A percentile compares a stretch with the other conserved stretches of the same genome.
These are phyloP conservation scores for Rhytidiadelphus loreus DNA, from an alignment of 225 moss, liverwort and hornwort species.

Conservation along the genomic window DNA sequence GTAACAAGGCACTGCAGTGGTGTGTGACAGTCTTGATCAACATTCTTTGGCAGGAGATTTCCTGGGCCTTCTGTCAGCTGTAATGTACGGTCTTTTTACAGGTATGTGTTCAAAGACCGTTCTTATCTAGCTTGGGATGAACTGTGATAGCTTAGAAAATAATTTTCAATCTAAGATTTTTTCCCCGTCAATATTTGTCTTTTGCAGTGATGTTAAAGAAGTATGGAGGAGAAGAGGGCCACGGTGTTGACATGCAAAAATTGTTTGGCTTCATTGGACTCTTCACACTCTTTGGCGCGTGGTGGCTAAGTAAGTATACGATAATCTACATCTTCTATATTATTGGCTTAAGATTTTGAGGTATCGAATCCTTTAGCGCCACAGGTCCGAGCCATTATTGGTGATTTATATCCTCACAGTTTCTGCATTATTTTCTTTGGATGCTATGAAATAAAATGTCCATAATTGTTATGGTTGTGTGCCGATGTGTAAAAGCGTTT, in stretches of 20 bases:
- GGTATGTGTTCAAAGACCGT: constrained; percentile 17
- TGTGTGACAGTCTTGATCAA: constrained; percentile 53
- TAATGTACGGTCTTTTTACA: constrained; percentile 90
- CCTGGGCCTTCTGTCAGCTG: constrained; percentile 88
- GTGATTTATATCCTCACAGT: neutral
- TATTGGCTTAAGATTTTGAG: neutral
- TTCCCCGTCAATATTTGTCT: neutral
- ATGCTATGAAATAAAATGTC: neutral
- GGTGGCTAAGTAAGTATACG: constrained; percentile 71
- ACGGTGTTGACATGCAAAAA: constrained; percentile 88
- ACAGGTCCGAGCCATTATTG: neutral
- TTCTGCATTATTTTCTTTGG: neutral
- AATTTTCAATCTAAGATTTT: neutral
- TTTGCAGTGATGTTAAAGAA: constrained; percentile 80
- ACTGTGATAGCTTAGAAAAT: neutral
- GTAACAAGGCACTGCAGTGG: constrained; percentile 21
- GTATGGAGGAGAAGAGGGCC: constrained; percentile 80
- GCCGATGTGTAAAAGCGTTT: neutral
- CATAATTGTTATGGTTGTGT: neutral
- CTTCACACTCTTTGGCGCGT: constrained; percentile 60
- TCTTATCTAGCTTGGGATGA: neutral
- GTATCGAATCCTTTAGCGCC: neutral
- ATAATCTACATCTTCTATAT: neutral
- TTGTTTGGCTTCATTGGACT: constrained; percentile 92
- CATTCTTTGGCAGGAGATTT: constrained; percentile 89